phyloP scores from a whole-genome alignment of 1,284 basidiomycete genomes.

The Coniferiporia sulphurascens region DNA sequence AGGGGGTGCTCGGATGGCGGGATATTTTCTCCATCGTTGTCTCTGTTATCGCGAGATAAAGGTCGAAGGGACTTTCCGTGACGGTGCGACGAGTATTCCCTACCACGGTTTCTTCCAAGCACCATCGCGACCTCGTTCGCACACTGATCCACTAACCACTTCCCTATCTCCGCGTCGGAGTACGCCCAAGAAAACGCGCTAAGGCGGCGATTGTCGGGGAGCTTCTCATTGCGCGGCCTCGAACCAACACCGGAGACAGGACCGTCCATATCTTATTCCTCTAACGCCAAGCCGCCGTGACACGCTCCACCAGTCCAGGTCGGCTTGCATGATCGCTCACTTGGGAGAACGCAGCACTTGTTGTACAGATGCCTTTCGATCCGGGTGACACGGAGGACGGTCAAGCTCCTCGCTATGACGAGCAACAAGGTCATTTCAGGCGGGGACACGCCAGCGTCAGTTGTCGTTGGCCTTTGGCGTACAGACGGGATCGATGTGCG shows the following conservation, averaged over 20 bases:
- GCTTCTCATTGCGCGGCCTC: constrained; percentile 67
- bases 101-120: background rate
- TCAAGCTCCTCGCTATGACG: constrained; percentile 77
- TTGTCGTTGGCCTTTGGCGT: constrained; percentile 40
- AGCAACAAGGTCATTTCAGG: constrained; percentile 73
- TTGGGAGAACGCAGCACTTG: constrained; percentile 81
- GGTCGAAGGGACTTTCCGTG: constrained; percentile 87
- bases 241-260: constrained; percentile 91
- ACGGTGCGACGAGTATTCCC: constrained; percentile 49
- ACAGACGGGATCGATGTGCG: constrained; percentile 44
- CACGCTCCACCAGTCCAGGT: constrained; percentile 30
- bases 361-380: constrained; percentile 88
- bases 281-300: too few relatives aligned
- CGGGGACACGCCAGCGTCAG: constrained; percentile 74
- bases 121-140: constrained; percentile 80
- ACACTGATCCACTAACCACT: too few relatives aligned
- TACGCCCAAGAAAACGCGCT: constrained; percentile 54
- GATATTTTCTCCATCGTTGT: constrained; percentile 86
- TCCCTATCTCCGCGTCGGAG: constrained; percentile 41
- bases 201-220: constrained; percentile 67
- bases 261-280: background rate
- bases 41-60: constrained; percentile 77
- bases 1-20: constrained; percentile 85
- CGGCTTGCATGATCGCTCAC: constrained; percentile 92
- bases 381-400: constrained; percentile 84